Evolutionary conservation across 768 basidiomycete species (phyloP), one percentile per base, ranked within the genome.

Genomic region (Tricholoma matsutake): DNA sequence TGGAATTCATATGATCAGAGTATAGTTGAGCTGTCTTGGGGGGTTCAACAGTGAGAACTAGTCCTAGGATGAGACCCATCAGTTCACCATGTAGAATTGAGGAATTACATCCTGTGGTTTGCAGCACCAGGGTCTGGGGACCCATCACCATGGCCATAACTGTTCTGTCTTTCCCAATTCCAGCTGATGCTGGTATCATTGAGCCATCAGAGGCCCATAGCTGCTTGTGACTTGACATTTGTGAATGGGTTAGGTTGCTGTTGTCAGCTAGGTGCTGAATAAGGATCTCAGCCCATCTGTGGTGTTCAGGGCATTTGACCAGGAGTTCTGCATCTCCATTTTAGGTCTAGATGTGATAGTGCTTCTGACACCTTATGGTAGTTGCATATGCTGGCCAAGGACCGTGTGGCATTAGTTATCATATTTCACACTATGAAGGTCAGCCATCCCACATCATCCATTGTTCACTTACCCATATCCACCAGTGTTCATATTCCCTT

Each of bases 1-100:
- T 62, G 0, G 70, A 62, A 51, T 71, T 71, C 2, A 71, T 62
- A 22, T 73, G 70, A 51, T 73, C 69, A 1, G 68, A 67, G 56
- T 60, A 65, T 0, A 71, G 41, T 10, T 11, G 29, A 29, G 41
- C 4, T 6, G 35, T 53, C 9, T 52, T 1, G 28, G 52, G 29
- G 20, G 28, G 10, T 6, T 53, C 28, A 14, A 54, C 25, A 0
- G 64, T 56, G 3, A 68, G 25, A 20, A 66, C 52, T 3, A 70
- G 57, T 0, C 61, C 58, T 2, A 34, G 32, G 14, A 71, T 66
- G 6, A 71, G 35, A 1, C 69, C 69, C 8, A 71, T 51, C 1
- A 64, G 57, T n/a, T n/a, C n/a, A n/a, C n/a, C n/a, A n/a, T n/a
- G n/a, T n/a, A n/a, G n/a, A n/a, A n/a, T n/a, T n/a, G 43, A 45